A percentile compares a stretch with the other conserved stretches of the same genome.
These are phyloP conservation scores for Leishmania lainsoni DNA, from an alignment of 208 protist genomes.

Conservation along the genomic window DNA sequence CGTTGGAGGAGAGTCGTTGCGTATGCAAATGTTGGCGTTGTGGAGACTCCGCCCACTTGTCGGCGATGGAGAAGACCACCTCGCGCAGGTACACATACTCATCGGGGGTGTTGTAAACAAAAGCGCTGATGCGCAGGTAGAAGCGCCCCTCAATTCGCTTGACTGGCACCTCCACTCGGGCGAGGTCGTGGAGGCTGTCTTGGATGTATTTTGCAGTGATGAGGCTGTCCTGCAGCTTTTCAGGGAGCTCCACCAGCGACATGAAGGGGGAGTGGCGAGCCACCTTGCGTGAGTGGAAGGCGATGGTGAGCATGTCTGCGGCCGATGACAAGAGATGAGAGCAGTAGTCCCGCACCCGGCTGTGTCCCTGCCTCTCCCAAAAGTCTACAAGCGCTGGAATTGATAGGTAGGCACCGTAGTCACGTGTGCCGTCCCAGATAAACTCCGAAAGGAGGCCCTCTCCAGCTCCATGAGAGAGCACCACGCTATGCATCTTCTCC, in stretches of 20 bases:
- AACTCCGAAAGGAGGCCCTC: conserved; percentile 90
- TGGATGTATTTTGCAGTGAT: conserved; percentile 83
- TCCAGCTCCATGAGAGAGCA: conserved; percentile 87
- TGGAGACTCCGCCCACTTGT: conserved; percentile 46
- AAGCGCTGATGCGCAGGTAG: conserved; percentile 86
- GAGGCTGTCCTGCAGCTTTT: conserved; percentile 58
- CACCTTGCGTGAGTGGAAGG: conserved; percentile 70
- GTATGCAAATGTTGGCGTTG: conserved; percentile 24
- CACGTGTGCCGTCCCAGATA: conserved; percentile 90
- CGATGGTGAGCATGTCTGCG: conserved; percentile 64
- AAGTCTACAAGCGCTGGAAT: conserved; percentile 82
- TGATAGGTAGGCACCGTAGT: conserved; percentile 84
- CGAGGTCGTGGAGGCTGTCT: conserved; percentile 74
- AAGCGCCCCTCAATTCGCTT: conserved; percentile 81
- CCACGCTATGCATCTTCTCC: conserved; percentile 65
- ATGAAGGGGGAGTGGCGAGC: conserved; percentile 79
- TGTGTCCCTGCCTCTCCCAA: conserved; percentile 66
- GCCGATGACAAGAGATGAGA: conserved; percentile 49
- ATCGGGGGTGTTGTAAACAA: conserved; percentile 88
- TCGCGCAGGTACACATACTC: conserved; percentile 88
- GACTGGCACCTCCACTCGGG: conserved; percentile 86
- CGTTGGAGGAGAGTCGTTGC: background rate
- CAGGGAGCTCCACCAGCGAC: conserved; percentile 86
- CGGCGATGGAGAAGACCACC: conserved; percentile 61
- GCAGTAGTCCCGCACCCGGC: conserved; percentile 67